Base-by-base conservation (phyloP, 139 green algal genomes). In the Picochlorum sp. region DNA sequence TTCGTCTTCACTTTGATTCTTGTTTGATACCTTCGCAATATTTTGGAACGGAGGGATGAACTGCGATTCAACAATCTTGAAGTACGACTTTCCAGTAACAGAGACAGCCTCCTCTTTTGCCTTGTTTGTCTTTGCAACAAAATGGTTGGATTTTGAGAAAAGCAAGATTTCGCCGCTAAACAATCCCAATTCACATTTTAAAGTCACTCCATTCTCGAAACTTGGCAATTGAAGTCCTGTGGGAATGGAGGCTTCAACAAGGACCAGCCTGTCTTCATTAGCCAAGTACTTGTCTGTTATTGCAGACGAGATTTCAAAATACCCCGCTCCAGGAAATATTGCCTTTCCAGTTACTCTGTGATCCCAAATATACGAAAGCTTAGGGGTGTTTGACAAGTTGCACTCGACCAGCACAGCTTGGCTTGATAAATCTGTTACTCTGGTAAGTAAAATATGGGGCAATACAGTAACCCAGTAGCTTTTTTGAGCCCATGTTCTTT, bases 291-390 rank as follows among this genome's bases (percentile, higher is more conserved):
- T 3, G 71, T n/a, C 45, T 0, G 82, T 78, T 4, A 65, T 47
- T 9, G 73, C 68, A 2, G n/a, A n/a, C n/a, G n/a, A n/a, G n/a
- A 85, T 51, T 62, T 90, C 81, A 26, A 87, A 57, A 72, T 85
- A 85, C 25, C 77, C 80, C 5, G 81, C 69, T 18, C 71, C 83
- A 12, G 83, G 83, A 57, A 91, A 72, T 7, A 91, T 61, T 12
- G 68, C 49, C 20, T 64, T 64, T 25, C 75, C 79, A 1, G 43
- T 32, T 7, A 89, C 81, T 6, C 67, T 43, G 43, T 95, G 87
- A 37, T 95, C 78, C 50, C 68, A 68, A 35, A 94, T 62, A 65
- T 72, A 93, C 2, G 65, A 57, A 2, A 82, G 44, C 2, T 22
- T 41, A 9, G 62, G 29, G 4, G 76, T 68, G 10, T 63, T 36